Base-by-base conservation (phyloP, 2,329 filamentous ascomycete species). In the Calycina herbarum region DNA sequence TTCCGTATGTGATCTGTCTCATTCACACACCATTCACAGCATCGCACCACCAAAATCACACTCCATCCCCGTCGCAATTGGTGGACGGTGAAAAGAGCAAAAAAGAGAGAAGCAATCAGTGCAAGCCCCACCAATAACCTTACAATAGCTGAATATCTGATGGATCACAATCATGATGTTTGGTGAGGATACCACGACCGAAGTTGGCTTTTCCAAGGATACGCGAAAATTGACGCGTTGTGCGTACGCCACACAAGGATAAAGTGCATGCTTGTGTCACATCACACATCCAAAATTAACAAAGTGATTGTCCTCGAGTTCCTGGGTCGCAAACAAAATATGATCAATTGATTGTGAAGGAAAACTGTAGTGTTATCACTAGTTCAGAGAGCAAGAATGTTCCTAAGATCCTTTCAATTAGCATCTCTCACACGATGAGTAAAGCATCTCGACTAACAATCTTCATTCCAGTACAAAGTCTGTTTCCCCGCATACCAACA, bases 281-380 rank as follows among this genome's bases (percentile, higher is more conserved):
- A 48, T 48, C 42, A 20, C 42, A 48, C 42, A 48, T 48, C 17
- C n/a, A 20, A 48, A 48, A 48, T 48, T 48, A 48, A 48, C n/a
- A 8, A 48, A 48, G 42, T 48, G 17, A n/a, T 48, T 48, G 42
- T 48, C n/a, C 42, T 7, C 42, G 13, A 20, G 5, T 3, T n/a
- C 20, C 5, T 17, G n/a, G n/a, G 8, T 48, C 13, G 40, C n/a
- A 24, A 48, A 48, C 42, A 13, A 48, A 48, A 48, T 48, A n/a
- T n/a, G 42, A n/a, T 48, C 1, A 48, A 10, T 45, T 45, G 42
- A n/a, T 48, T 4, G 13, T 20, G n/a, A 15, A 11, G 35, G 8
- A 15, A 15, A 38, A 15, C 2, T 38, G 13, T 8, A 38, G 13
- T 11, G 13, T 8, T 15, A 13, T 15, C 35, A 38, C 35, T 11